Percentiles rank a stretch among this genome's conserved stretches.
Evolutionary conservation across 108 stramenopile genomes (phyloP).

Genomic region (Nitzschia palea): DNA sequence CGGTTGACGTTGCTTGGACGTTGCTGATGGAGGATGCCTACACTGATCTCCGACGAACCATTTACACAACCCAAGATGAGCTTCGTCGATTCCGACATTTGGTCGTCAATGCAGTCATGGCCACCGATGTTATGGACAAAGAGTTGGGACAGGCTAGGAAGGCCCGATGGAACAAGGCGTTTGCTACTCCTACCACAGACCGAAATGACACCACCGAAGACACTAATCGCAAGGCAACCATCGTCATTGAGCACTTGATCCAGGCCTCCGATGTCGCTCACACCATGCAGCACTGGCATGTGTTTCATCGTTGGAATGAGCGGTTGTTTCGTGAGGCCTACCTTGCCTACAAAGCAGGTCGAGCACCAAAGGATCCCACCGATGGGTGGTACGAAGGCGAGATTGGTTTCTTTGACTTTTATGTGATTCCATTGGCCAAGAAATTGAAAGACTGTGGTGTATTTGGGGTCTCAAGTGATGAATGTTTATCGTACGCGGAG

Average conservation of each 20-base stretch:
- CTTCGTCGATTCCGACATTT: conserved; percentile 34
- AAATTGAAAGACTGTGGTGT: conserved; percentile 33
- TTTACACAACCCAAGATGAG: conserved; percentile 37
- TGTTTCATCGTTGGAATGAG: conserved; percentile 39
- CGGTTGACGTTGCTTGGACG: conserved; percentile 52
- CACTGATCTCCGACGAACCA: conserved; percentile 23
- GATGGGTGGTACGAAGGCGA: conserved; percentile 50
- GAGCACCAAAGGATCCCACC: conserved; percentile 39
- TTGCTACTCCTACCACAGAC: background rate
- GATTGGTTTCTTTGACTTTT: conserved; percentile 41
- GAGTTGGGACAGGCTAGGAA: conserved; percentile 15
- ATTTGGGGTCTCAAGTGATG: conserved; percentile 12
- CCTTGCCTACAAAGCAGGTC: conserved; percentile 7
- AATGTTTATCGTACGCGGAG: conserved; percentile 7
- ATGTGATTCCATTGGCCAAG: conserved; percentile 44
- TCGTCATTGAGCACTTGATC: conserved; percentile 19
- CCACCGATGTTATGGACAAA: conserved; percentile 47
- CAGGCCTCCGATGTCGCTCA: conserved; percentile 15
- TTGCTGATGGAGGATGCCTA: conserved; percentile 32
- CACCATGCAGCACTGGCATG: conserved; percentile 22
- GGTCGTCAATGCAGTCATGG: conserved; percentile 46
- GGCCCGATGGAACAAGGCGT: conserved; percentile 34
- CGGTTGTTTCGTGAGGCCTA: conserved; percentile 41
- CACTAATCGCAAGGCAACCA: background rate
- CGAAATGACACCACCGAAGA: background rate